Evolutionary conservation across 2,329 filamentous ascomycete genomes (phyloP).

Genomic region (Ustulina deusta): DNA sequence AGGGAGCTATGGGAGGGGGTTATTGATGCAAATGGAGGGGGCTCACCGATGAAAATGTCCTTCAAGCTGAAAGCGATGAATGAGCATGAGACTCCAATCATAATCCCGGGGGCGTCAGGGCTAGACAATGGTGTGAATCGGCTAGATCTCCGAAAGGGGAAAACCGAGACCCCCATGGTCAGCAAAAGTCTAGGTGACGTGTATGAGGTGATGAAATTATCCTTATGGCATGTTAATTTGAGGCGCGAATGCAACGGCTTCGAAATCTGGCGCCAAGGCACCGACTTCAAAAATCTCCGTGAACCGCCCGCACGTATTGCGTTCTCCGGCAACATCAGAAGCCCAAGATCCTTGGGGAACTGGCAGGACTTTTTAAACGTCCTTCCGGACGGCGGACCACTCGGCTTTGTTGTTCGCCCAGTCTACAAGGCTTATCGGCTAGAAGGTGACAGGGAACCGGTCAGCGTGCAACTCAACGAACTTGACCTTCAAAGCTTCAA

Average conservation of each 20-base stretch:
- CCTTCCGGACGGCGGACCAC: not conserved
- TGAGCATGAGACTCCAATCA: not conserved
- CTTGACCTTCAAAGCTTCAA: constrained; percentile 17
- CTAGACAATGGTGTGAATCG: not conserved
- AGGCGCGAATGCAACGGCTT: constrained; percentile 27
- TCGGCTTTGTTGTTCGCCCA: constrained; percentile 41
- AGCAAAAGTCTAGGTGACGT: constrained; percentile 6
- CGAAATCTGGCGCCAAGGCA: constrained; percentile 42
- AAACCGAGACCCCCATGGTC: not conserved
- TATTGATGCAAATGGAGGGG: not conserved
- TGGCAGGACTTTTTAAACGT: constrained; percentile 22
- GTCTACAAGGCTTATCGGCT: constrained; percentile 39
- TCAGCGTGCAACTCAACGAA: constrained; percentile 8
- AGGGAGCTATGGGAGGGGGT: constrained; percentile 22
- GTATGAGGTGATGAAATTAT: not conserved
- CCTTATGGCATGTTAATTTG: not conserved
- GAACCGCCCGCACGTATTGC: constrained; percentile 23
- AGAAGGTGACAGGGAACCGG: not conserved
- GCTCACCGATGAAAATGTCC: constrained; percentile 11
- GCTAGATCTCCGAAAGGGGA: not conserved
- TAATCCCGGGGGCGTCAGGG: constrained; percentile 13
- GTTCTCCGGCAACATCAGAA: not conserved
- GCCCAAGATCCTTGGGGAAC: not conserved
- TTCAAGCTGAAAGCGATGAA: constrained; percentile 15
- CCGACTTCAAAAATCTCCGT: constrained; percentile 32